Conservation (phyloP, 768 basidiomycete genomes). For the Lactarius akahatsu region DNA sequence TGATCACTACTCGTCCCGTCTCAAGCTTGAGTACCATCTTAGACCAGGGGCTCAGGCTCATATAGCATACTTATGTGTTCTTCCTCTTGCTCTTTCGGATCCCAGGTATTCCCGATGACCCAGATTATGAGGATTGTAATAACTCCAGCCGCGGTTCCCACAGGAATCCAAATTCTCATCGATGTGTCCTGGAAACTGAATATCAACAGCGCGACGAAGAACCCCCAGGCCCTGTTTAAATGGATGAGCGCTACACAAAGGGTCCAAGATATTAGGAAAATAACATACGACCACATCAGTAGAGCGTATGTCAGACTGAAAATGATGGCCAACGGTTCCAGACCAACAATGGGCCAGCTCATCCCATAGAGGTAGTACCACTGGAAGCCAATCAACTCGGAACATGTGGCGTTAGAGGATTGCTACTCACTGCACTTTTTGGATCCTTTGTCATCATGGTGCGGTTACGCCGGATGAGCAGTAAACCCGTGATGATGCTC, state of each 20-base stretch:
- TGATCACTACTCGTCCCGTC: not conserved
- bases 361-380: conserved; percentile 33
- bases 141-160: conserved; percentile 3
- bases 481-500: conserved; percentile 47
- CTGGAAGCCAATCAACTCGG: conserved; percentile 23
- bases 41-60: not conserved
- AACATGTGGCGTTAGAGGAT: conserved; percentile 12
- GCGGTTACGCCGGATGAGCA: conserved; percentile 47
- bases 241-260: not conserved
- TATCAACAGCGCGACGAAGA: conserved; percentile 39
- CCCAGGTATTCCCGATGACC: conserved; percentile 16
- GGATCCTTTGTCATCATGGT: conserved; percentile 39
- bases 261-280: not conserved
- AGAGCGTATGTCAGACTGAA: conserved; percentile 57
- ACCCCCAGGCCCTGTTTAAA: conserved; percentile 39
- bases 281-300: conserved; percentile 30
- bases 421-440: conserved; percentile 13
- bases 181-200: not conserved
- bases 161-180: not conserved
- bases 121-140: conserved; percentile 5
- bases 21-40: not conserved
- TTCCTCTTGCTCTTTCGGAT: not conserved
- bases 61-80: not conserved
- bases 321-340: conserved; percentile 52
- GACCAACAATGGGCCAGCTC: conserved; percentile 38